Evolutionary conservation across 306 rosid genomes (phyloP), one percentile per base, ranked within the genome.

Genomic region (Argentina anserina): DNA sequence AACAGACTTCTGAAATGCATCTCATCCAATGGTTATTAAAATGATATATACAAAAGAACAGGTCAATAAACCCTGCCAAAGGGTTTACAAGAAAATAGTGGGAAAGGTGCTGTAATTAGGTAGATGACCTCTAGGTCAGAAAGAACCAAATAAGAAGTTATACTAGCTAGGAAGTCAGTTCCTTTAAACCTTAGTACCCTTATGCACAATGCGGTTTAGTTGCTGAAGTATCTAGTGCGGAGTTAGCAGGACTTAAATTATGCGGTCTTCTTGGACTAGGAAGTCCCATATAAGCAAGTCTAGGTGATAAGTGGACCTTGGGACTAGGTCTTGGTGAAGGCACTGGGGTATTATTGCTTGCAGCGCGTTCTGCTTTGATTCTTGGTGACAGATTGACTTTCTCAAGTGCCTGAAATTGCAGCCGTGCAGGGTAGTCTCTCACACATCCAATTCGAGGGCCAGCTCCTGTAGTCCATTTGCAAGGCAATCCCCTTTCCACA

Each of bases 321-420:
- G 92, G 91, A 82, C 87, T 84, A 8, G 92, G 92, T 34, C 96
- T 90, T 42, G 95, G 89, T 1, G 96, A 88, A 18, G 96, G 97
- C 10, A 88, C 83, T 2, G 97, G 92, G 18, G 70, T 62, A 25
- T 23, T 31, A 28, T 49, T 84, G 33, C 39, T 20, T 20, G 60
- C 65, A 69, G 62, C 52, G 71, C 62, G 46, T 80, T 63, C 85
- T 20, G 25, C 40, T 70, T 36, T 81, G 79, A 69, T 75, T 42
- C 85, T 86, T 0, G 96, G 96, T 8, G 97, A 90, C 9, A 89
- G 76, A 58, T 88, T 82, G 43, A 92, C 86, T 9, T 90, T 90
- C 78, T 86, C 88, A 80, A 93, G 85, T 59, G 97, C 98, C 80
- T 77, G 78, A 72, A 64, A 71, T 81, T 87, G 97, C 37, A 90